Base-by-base conservation (phyloP, 2,329 filamentous ascomycete species). In the Sclerotinia sclerotiorum region DNA sequence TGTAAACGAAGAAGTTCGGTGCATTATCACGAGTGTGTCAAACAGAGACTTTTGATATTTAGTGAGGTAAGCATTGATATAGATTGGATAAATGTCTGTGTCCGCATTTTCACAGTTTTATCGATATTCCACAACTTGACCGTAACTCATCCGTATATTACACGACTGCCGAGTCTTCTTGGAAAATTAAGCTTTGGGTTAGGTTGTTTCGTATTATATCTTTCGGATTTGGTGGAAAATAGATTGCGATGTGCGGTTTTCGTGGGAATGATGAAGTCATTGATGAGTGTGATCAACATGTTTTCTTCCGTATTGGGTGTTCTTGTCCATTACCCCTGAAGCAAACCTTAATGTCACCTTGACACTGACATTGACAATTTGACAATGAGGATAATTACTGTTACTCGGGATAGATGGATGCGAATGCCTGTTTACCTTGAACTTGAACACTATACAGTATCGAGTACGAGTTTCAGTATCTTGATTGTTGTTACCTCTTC, bases 211-310 rank as follows among this genome's bases (percentile, higher is more conserved):
- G 19, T 15, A 58, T 58, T 58, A 21, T 13, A 29, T 21, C 3
- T 44, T 44, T 24, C 15, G 13, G 7, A 6, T 44, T 58, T 42
- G 39, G 56, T 5, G 39, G 21, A 46, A 35, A 24, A 60, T 46
- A 46, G 29, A 60, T 60, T 60, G 11, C 24, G 56, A 60, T 60
- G 56, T 60, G 56, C 39, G 24, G 46, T 29, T 58, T 21, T n/a
- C 10, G 35, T 24, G 56, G 42, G 56, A 58, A 2, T 29, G 17
- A 58, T 58, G 56, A 46, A 42, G 55, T 44, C 39, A 58, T 58
- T 42, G 39, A 42, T 42, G 5, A 24, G 24, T 24, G 15, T 4
- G 56, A 58, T 58, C 56, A 58, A 44, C 35, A 21, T 19, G 13
- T 57, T 27, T 24, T 42, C 24, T n/a, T 44, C 35, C 55, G 3